These are phyloP conservation scores for Penicillium crystallinum DNA, from an alignment of 495 filamentous ascomycete species.

Conservation along the genomic window DNA sequence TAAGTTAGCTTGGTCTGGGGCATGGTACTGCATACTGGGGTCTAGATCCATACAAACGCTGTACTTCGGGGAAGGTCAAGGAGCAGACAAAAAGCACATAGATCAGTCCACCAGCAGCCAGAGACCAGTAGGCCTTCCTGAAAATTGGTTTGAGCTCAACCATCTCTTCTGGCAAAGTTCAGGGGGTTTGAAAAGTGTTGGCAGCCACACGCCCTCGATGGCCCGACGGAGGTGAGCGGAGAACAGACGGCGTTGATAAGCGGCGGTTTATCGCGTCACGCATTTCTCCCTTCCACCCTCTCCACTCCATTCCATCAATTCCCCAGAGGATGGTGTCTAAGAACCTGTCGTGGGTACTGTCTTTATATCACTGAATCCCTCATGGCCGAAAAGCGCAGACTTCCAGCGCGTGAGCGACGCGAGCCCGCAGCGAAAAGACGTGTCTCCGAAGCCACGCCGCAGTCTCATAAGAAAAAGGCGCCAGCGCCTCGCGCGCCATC, in stretches of 20 bases:
- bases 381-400: slow-evolving; percentile 47
- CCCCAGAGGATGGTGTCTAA: slow-evolving; percentile 6
- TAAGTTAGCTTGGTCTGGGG: slow-evolving; percentile 4
- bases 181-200: slow-evolving; percentile 2
- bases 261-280: slow-evolving; percentile 22
- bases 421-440: slow-evolving; percentile 44
- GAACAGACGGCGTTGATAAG: slow-evolving; percentile 11
- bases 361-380: background rate
- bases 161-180: slow-evolving; percentile 15
- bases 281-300: slow-evolving; percentile 8
- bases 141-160: slow-evolving; percentile 43
- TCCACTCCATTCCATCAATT: background rate
- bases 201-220: background rate
- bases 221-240: slow-evolving; percentile 6
- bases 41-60: slow-evolving; percentile 41
- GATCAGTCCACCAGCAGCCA: slow-evolving; percentile 45
- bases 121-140: slow-evolving; percentile 54
- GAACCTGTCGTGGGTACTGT: background rate
- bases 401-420: slow-evolving; percentile 42
- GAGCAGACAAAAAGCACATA: slow-evolving; percentile 47
- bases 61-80: slow-evolving; percentile 45
- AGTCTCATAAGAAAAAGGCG: slow-evolving; percentile 34
- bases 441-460: slow-evolving; percentile 39
- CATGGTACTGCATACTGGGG: background rate
- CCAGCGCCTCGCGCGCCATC: slow-evolving; percentile 33